Conservation (phyloP, 371 early-diverging fungal species). For the Mucor lusitanicus region DNA sequence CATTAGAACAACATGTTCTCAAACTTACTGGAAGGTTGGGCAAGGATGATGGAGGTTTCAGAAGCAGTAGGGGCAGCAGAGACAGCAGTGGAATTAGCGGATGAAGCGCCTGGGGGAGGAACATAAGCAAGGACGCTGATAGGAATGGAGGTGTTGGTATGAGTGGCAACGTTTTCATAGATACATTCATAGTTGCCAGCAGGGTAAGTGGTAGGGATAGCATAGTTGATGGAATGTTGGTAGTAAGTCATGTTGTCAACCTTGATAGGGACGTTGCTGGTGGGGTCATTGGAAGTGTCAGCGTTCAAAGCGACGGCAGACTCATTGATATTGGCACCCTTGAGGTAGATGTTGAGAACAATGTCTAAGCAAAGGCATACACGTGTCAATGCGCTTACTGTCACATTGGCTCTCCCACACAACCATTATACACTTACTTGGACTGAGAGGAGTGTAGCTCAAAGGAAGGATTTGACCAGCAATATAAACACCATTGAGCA, state of each 20-base stretch:
- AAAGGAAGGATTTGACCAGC: constrained; percentile 31
- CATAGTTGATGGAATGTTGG: constrained; percentile 40
- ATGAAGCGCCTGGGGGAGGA: not conserved
- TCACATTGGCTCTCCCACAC: not conserved
- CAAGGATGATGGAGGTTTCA: constrained; percentile 1
- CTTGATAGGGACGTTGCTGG: constrained; percentile 1
- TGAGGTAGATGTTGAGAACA: constrained; percentile 18
- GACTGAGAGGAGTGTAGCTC: constrained; percentile 12
- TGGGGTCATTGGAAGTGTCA: constrained; percentile 25
- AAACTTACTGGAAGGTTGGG: not conserved
- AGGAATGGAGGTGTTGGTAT: constrained; percentile 6
- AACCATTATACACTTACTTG: constrained; percentile 8
- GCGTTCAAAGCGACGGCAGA: constrained; percentile 27
- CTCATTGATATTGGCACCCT: not conserved
- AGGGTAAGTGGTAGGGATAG: constrained; percentile 26
- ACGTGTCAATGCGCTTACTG: not conserved
- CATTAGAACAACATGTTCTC: not conserved
- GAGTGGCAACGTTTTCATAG: constrained; percentile 22
- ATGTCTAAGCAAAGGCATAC: constrained; percentile 11
- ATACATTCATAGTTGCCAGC: constrained; percentile 38
- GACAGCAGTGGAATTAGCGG: not conserved
- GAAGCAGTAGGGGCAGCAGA: not conserved
- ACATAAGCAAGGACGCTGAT: not conserved
- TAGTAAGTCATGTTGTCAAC: constrained; percentile 27
- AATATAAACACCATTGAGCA: constrained; percentile 30